Evolutionary conservation across 106 monocot species (phyloP).

Genomic region (Dendrobium chrysotoxum): DNA sequence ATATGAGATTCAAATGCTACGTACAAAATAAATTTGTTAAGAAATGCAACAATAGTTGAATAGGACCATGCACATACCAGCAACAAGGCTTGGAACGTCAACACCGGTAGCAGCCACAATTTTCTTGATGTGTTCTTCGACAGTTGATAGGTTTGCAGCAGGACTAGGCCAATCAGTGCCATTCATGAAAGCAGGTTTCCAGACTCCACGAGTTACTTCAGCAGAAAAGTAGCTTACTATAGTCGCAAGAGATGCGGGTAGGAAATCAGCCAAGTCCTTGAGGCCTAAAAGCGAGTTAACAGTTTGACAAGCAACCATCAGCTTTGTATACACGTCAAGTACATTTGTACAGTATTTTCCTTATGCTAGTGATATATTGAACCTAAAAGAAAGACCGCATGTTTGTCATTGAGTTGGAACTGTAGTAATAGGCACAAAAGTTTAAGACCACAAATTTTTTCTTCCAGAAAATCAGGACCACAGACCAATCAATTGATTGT

Average conservation of each 20-base stretch:
- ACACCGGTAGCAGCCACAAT: constrained; percentile 91
- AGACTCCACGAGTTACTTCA: constrained; percentile 90
- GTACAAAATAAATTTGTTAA: background rate
- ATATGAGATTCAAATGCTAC: background rate
- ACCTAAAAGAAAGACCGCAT: background rate
- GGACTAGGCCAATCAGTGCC: constrained; percentile 99
- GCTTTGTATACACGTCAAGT: background rate
- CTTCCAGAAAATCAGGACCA: background rate
- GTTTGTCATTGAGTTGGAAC: too few species aligned
- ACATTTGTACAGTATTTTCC: background rate
- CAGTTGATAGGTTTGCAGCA: constrained; percentile 79
- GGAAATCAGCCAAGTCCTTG: constrained; percentile 85
- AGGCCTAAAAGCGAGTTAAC: constrained; percentile 49
- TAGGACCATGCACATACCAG: constrained; percentile 35
- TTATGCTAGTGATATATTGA: background rate
- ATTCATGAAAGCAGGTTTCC: constrained; percentile 95
- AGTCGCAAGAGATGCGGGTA: constrained; percentile 87
- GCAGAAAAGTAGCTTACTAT: constrained; percentile 93
- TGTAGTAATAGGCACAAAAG: background rate
- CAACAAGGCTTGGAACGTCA: constrained; percentile 78
- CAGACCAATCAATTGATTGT: background rate
- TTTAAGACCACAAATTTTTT: background rate
- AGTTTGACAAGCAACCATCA: constrained; percentile 3
- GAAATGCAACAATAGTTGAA: background rate
- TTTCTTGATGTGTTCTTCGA: constrained; percentile 87